Evolutionary conservation across 495 filamentous ascomycete species (phyloP).

Genomic region (Talaromyces wortmannii): DNA sequence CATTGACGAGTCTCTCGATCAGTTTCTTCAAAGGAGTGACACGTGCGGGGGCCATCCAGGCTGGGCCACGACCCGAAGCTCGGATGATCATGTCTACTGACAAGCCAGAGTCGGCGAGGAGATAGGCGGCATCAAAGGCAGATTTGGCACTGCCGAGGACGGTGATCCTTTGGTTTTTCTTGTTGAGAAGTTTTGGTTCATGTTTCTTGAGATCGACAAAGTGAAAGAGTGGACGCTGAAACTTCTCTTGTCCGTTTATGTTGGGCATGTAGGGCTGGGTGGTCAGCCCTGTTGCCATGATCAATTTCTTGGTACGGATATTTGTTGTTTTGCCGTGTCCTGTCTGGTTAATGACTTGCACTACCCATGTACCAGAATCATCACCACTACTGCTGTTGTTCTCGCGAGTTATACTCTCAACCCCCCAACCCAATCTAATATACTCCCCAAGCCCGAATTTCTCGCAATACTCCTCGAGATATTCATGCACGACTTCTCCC

Average conservation of each 20-base stretch:
- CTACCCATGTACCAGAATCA: constrained; percentile 30
- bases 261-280: constrained; percentile 50
- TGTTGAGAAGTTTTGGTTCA: constrained; percentile 20
- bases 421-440: constrained; percentile 46
- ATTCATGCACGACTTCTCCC: constrained; percentile 56
- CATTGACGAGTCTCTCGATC: constrained; percentile 60
- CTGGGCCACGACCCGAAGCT: constrained; percentile 64
- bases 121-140: constrained; percentile 70
- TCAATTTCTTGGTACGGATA: constrained; percentile 49
- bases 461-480: constrained; percentile 57
- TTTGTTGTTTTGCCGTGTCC: constrained; percentile 2
- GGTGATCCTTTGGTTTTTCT: constrained; percentile 29
- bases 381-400: constrained; percentile 3
- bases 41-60: constrained; percentile 62
- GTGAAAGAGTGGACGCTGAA: constrained; percentile 56
- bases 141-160: constrained; percentile 72
- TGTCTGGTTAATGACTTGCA: constrained; percentile 11
- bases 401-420: constrained; percentile 43
- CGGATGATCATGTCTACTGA: constrained; percentile 76
- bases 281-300: constrained; percentile 66
- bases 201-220: constrained; percentile 46
- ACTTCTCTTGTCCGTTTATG: constrained; percentile 41
- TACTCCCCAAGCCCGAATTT: constrained; percentile 47
- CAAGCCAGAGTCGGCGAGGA: constrained; percentile 52
- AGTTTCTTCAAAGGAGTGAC: constrained; percentile 54